Percentiles rank a stretch among this genome's conserved stretches.
These are phyloP conservation scores for Sporothrix curviconia DNA, from an alignment of 2,329 filamentous ascomycete species.

Conservation along the genomic window DNA sequence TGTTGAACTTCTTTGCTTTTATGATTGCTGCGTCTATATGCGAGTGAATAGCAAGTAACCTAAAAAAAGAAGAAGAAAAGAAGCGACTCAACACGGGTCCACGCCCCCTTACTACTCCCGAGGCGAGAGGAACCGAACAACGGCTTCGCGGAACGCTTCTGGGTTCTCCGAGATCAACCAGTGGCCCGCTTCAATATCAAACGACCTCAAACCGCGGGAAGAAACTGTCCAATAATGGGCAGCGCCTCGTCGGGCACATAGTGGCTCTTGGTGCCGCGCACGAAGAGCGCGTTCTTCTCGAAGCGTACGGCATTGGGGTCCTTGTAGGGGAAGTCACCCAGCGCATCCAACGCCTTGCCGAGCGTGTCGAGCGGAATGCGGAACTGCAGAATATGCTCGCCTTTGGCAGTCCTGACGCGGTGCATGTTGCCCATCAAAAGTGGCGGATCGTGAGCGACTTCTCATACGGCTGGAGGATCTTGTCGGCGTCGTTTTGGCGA, in stretches of 20 bases:
- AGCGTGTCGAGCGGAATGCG: slow-evolving; percentile 71
- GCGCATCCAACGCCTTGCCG: slow-evolving; percentile 58
- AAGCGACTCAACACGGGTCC: too few species aligned
- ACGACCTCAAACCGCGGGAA: slow-evolving; percentile 70
- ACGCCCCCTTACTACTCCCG: too few species aligned
- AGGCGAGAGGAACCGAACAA: slow-evolving; percentile 29
- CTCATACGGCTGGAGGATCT: slow-evolving; percentile 70
- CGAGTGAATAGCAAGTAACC: background rate
- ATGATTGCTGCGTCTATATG: background rate
- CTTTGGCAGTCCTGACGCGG: slow-evolving; percentile 35
- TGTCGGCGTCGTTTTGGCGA: slow-evolving; percentile 71
- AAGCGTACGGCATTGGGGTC: slow-evolving; percentile 63
- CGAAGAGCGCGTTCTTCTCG: slow-evolving; percentile 71
- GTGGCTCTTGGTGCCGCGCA: slow-evolving; percentile 68
- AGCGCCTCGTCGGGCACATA: slow-evolving; percentile 77
- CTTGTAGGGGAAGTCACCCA: slow-evolving; percentile 86
- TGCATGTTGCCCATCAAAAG: slow-evolving; percentile 85
- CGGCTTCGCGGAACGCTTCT: slow-evolving; percentile 60
- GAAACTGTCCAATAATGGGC: slow-evolving; percentile 71
- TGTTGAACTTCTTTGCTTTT: too few species aligned
- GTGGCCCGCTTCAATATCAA: slow-evolving; percentile 73
- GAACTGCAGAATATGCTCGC: slow-evolving; percentile 54
- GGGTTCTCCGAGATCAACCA: slow-evolving; percentile 90
- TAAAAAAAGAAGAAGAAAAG: too few species aligned
- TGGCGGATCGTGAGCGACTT: slow-evolving; percentile 71